phyloP scores from a whole-genome alignment of 2,329 filamentous ascomycete genomes.

The Fusarium sp. region DNA sequence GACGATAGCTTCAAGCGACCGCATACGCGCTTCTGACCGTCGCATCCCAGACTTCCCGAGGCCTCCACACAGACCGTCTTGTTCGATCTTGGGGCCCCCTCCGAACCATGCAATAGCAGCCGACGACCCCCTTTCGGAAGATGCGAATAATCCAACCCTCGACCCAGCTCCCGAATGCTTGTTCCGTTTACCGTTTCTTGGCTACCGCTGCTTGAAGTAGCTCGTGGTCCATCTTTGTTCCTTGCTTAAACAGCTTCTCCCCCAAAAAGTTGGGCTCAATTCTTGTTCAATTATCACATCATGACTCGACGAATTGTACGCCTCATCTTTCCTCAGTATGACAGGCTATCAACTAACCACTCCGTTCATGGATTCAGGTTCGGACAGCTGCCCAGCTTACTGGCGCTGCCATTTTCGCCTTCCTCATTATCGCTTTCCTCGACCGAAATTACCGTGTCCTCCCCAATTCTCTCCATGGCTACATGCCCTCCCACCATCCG shows the following conservation, averaged over 20 bases:
- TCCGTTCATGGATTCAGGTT: slow-evolving; percentile 51
- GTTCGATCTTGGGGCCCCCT: not conserved
- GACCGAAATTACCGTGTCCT: slow-evolving; percentile 89
- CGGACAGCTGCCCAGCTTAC: slow-evolving; percentile 78
- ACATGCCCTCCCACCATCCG: slow-evolving; percentile 84
- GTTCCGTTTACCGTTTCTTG: slow-evolving; percentile 22
- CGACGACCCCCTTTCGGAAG: slow-evolving; percentile 34
- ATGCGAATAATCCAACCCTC: slow-evolving; percentile 41
- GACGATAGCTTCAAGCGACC: not conserved
- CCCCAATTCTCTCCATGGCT: slow-evolving; percentile 82
- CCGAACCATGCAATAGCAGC: slow-evolving; percentile 42
- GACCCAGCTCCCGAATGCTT: slow-evolving; percentile 35
- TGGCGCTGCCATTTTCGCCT: slow-evolving; percentile 68
- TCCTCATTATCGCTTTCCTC: slow-evolving; percentile 79
- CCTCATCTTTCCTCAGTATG: not conserved
- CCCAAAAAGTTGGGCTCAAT: slow-evolving; percentile 1
- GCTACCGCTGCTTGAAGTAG: slow-evolving; percentile 34
- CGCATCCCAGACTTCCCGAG: not conserved
- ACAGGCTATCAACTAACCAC: slow-evolving; percentile 12
- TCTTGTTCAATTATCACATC: slow-evolving; percentile 27
- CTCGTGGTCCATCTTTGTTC: slow-evolving; percentile 13
- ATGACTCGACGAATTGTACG: slow-evolving; percentile 53
- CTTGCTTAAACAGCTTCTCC: not conserved
- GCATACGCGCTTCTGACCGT: slow-evolving; percentile 2
- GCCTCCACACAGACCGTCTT: not conserved